A percentile compares a stretch with the other conserved stretches of the same genome.
phyloP scores from a whole-genome alignment of 106 monocot species.

The Dioscorea zingiberensis region DNA sequence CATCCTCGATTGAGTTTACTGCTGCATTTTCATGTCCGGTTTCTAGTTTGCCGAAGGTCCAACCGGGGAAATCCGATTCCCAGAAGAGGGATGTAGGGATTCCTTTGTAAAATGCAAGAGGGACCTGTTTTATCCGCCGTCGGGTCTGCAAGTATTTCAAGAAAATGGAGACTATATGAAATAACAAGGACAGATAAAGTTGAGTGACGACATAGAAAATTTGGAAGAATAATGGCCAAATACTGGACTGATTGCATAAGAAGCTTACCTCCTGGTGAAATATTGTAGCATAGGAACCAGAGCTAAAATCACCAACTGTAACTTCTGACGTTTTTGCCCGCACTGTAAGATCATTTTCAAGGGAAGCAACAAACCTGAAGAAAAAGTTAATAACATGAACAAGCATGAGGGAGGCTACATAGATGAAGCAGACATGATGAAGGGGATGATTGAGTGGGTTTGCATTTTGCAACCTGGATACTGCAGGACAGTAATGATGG shows the following conservation, averaged over 20 bases:
- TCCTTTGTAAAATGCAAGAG: conserved; percentile 72
- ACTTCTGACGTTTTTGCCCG: conserved; percentile 83
- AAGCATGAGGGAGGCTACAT: background rate
- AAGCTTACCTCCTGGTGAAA: conserved; percentile 69
- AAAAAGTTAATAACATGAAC: background rate
- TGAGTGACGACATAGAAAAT: no score
- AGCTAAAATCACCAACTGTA: conserved; percentile 68
- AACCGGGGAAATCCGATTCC: conserved; percentile 71
- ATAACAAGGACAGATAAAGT: no score
- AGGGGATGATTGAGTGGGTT: background rate
- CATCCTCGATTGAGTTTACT: background rate
- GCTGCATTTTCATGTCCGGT: conserved; percentile 1
- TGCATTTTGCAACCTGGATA: conserved; percentile 45
- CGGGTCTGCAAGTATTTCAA: conserved; percentile 39
- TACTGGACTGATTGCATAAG: background rate
- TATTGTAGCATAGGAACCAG: conserved; percentile 85
- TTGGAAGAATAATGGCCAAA: no score
- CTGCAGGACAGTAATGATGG: conserved; percentile 87
- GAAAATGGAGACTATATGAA: background rate
- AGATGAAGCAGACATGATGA: background rate
- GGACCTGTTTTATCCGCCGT: conserved; percentile 80
- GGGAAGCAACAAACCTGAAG: conserved; percentile 77
- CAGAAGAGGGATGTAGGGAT: conserved; percentile 59
- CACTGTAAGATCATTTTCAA: conserved; percentile 87
- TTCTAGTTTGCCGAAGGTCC: conserved; percentile 48